Evolutionary conservation across 116 monocot species (phyloP).

Genomic region (Cymodocea nodosa): DNA sequence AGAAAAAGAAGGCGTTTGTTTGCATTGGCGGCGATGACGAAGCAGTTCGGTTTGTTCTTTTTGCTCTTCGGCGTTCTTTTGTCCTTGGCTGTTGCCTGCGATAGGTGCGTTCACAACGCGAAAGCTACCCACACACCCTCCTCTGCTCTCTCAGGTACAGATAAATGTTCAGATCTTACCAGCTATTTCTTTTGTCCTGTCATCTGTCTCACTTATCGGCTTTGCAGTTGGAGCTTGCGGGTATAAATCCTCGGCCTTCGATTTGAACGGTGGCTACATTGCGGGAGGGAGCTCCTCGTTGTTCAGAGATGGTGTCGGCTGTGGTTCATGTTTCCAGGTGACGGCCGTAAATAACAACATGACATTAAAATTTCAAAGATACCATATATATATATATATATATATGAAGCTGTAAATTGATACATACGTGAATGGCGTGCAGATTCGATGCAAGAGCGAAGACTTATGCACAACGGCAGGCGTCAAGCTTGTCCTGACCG

Average conservation of each 20-base stretch:
- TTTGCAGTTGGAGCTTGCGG: constrained; percentile 45
- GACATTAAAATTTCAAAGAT: no score
- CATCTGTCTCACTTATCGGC: no score
- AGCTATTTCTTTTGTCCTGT: background rate
- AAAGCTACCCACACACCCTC: constrained; percentile 33
- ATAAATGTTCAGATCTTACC: background rate
- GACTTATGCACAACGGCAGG: constrained; percentile 22
- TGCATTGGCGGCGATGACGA: no score
- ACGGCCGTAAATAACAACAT: background rate
- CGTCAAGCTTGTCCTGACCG: constrained; percentile 30
- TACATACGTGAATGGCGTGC: background rate
- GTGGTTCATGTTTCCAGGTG: constrained; percentile 65
- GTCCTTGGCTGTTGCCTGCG: constrained; percentile 30
- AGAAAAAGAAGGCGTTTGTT: no score
- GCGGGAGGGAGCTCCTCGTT: constrained; percentile 28
- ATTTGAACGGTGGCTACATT: constrained; percentile 29
- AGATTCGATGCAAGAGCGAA: constrained; percentile 38
- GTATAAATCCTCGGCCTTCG: constrained; percentile 36
- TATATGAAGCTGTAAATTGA: background rate
- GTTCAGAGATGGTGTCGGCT: constrained; percentile 43
- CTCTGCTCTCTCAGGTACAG: constrained; percentile 24
- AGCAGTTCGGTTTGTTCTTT: constrained; percentile 2
- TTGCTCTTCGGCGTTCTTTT: constrained; percentile 16
- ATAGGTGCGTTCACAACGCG: constrained; percentile 48
- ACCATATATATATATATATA: no score